A percentile compares a stretch with the other conserved stretches of the same genome.
phyloP scores from a whole-genome alignment of 352 stramenopile species.

The Globisporangium nunn region DNA sequence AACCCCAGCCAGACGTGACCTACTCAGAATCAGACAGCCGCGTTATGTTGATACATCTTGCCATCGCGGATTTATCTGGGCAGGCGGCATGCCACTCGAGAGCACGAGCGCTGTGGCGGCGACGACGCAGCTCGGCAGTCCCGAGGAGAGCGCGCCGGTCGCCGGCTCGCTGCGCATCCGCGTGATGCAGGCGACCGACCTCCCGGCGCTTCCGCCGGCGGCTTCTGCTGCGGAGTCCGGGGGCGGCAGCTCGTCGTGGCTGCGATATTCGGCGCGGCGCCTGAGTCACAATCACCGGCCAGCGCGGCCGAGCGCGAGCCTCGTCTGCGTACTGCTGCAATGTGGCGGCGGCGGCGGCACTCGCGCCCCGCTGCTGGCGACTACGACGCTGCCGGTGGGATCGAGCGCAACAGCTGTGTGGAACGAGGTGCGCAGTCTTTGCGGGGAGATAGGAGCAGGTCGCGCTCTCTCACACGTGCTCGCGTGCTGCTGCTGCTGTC shows the following conservation, averaged over 20 bases:
- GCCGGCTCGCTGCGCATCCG: constrained; percentile 49
- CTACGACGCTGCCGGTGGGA: constrained; percentile 31
- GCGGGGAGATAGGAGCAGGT: background rate
- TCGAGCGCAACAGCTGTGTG: constrained; percentile 34
- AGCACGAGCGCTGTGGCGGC: no score
- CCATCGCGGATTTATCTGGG: no score
- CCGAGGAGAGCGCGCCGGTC: background rate
- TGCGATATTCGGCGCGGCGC: constrained; percentile 29
- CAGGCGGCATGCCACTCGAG: no score
- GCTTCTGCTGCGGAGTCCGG: background rate
- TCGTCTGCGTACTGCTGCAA: constrained; percentile 44
- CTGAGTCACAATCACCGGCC: constrained; percentile 14
- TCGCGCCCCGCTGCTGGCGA: constrained; percentile 23
- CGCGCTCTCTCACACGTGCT: background rate
- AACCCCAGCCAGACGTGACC: no score
- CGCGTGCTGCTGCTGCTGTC: no score
- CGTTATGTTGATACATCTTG: no score
- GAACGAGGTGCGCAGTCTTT: constrained; percentile 31
- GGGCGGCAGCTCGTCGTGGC: constrained; percentile 27
- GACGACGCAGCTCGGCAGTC: background rate
- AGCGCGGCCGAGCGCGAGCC: constrained; percentile 17
- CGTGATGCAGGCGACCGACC: constrained; percentile 47
- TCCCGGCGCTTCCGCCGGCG: constrained; percentile 24
- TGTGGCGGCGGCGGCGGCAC: constrained; percentile 15
- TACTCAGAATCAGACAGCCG: no score